Evolutionary conservation across 257 asterid genomes (phyloP).

Genomic region (Misopates orontium): DNA sequence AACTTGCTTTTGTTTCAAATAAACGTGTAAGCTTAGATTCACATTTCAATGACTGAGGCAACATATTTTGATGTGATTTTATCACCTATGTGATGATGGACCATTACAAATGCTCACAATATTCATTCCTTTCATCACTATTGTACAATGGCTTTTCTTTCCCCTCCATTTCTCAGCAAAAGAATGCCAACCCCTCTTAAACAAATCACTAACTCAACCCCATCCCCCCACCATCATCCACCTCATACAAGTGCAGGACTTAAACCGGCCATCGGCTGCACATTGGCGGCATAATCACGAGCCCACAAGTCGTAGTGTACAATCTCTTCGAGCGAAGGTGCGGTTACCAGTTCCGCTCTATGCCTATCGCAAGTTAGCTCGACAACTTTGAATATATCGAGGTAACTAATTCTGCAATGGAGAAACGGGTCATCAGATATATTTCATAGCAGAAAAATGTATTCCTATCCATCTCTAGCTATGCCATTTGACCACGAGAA

Average conservation of each 20-base stretch:
- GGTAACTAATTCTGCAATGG: constrained; percentile 71
- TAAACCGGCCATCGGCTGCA: constrained; percentile 46
- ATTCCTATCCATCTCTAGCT: not conserved
- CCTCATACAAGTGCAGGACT: constrained; percentile 67
- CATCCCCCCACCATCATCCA: not conserved
- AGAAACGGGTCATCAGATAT: not conserved
- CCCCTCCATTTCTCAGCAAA: not conserved
- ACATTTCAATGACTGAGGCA: constrained; percentile 21
- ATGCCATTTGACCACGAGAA: not conserved
- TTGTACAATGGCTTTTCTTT: constrained; percentile 22
- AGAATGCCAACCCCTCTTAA: not conserved
- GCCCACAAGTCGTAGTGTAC: constrained; percentile 97
- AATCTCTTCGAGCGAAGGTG: constrained; percentile 86
- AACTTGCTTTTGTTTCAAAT: constrained; percentile 11
- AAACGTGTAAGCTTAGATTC: constrained; percentile 17
- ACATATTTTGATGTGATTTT: constrained; percentile 22
- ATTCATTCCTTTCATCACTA: constrained; percentile 24
- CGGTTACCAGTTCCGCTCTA: constrained; percentile 54
- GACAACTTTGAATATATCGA: constrained; percentile 90
- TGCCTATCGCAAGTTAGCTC: constrained; percentile 90
- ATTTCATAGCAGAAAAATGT: too few relatives aligned
- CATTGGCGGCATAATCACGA: constrained; percentile 66
- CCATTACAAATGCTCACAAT: constrained; percentile 26
- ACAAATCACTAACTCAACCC: not conserved
- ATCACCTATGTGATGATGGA: constrained; percentile 13